phyloP scores from a whole-genome alignment of 768 basidiomycete genomes.

The Pisolithus orientalis region DNA sequence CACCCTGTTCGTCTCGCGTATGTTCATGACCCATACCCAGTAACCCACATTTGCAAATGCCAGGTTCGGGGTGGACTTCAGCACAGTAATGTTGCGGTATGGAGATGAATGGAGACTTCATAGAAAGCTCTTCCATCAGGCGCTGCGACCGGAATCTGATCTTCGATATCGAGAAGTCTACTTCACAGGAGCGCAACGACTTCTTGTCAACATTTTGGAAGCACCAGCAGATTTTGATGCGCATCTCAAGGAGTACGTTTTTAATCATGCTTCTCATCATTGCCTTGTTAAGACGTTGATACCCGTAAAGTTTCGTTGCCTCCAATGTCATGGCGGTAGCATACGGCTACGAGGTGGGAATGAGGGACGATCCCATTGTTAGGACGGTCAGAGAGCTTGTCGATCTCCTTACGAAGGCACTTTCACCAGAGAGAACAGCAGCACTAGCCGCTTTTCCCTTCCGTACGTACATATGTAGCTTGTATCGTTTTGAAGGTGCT shows the following conservation, averaged over 20 bases:
- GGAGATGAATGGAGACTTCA: conserved; percentile 26
- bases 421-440: conserved; percentile 15
- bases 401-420: conserved; percentile 13
- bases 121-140: conserved; percentile 24
- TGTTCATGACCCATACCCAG: neutral
- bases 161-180: conserved; percentile 15
- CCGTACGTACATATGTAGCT: conserved; percentile 7
- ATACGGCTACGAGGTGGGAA: conserved; percentile 18
- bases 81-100: conserved; percentile 23
- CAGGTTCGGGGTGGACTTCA: conserved; percentile 24
- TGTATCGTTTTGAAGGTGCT: neutral
- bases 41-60: neutral
- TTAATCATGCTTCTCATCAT: neutral
- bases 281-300: neutral
- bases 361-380: conserved; percentile 18
- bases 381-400: conserved; percentile 11
- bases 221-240: conserved; percentile 17
- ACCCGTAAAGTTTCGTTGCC: conserved; percentile 14
- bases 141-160: conserved; percentile 19
- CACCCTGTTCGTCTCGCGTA: conserved; percentile 7
- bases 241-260: conserved; percentile 16
- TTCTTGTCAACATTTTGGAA: conserved; percentile 17
- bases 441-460: conserved; percentile 18
- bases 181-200: conserved; percentile 12
- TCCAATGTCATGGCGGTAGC: conserved; percentile 21